Base-by-base conservation (phyloP, 2,329 filamentous ascomycete genomes). In the Lasiodiplodia sp. region DNA sequence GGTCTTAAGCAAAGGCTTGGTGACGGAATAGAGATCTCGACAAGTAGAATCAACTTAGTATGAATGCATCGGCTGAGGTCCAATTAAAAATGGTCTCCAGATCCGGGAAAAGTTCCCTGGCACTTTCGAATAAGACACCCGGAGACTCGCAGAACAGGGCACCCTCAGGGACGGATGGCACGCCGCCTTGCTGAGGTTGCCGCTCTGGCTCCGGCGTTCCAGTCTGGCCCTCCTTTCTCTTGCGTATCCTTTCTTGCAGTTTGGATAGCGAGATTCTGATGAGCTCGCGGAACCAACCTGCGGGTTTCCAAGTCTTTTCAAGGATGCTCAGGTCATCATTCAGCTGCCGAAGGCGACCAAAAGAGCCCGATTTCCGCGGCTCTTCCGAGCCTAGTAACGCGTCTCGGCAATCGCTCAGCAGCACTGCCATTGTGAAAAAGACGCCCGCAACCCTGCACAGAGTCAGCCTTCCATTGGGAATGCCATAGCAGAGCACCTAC, bases 211-310 rank as follows among this genome's bases (percentile, higher is more conserved):
- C 62, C 4, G 49, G 37, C 23, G 49, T 38, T 16, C 7, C 12
- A 6, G n/a, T 2, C 2, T 8, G 23, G 28, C 28, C 16, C 31
- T 25, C 62, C 49, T 53, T 55, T 4, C 58, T 44, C 5, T 23
- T 51, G 11, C 60, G 44, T 23, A 52, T n/a, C 21, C 51, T 23
- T 14, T 66, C 52, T n/a, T 66, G 63, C 2, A 66, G 63, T 16
- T 34, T 66, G 14, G 63, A 44, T 4, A 66, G 37, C n/a, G 63
- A 66, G 23, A 66, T 66, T 8, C 52, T 37, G 21, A 66, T 55
- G 14, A 66, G 63, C 34, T 66, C 63, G 14, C 63, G 63, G 23
- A 55, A 66, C 63, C 63, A 66, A 2, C 49, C 49, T 1, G 63
- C 63, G 7, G 63, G 63, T 14, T 34, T 56, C 63, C 63, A 66